Conservation (phyloP, 352 stramenopile genomes). For the Phytopythium montanum region DNA sequence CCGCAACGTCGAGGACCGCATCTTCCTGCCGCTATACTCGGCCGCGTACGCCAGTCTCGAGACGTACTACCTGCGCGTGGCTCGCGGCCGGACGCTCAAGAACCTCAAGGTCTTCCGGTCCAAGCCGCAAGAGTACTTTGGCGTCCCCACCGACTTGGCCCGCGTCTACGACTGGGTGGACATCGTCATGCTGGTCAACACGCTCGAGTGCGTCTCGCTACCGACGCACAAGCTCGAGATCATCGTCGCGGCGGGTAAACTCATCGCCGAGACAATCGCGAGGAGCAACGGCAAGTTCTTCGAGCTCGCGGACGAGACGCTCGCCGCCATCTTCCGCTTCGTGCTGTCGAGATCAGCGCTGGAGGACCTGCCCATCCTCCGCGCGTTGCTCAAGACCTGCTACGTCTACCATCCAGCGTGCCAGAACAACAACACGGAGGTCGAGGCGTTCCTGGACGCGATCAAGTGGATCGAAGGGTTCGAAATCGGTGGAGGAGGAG, state of each 20-base stretch:
- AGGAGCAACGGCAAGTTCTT: constrained; percentile 51
- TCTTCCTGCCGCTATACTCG: constrained; percentile 61
- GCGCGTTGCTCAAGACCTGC: constrained; percentile 49
- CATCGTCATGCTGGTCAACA: constrained; percentile 48
- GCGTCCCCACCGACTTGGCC: constrained; percentile 58
- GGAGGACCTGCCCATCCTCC: constrained; percentile 47
- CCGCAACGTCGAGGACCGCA: constrained; percentile 72
- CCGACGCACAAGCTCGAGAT: constrained; percentile 83
- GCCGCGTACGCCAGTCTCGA: constrained; percentile 59
- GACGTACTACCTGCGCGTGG: constrained; percentile 27
- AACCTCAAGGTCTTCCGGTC: constrained; percentile 62
- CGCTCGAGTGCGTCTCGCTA: constrained; percentile 73
- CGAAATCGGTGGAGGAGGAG: constrained; percentile 17
- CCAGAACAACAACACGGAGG: constrained; percentile 53
- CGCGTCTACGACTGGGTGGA: constrained; percentile 53
- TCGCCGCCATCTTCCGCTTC: constrained; percentile 69
- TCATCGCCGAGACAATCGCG: constrained; percentile 46
- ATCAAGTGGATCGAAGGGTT: constrained; percentile 78
- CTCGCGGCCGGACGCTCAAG: constrained; percentile 28
- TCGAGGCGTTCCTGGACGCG: constrained; percentile 67
- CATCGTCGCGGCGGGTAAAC: constrained; percentile 49
- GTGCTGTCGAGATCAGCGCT: constrained; percentile 61
- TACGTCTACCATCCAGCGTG: constrained; percentile 71
- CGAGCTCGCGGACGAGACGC: constrained; percentile 50
- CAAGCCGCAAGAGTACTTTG: constrained; percentile 57